Evolutionary conservation across 805 yeast genomes (phyloP).

Genomic region (Wickerhamomyces xylosicus): DNA sequence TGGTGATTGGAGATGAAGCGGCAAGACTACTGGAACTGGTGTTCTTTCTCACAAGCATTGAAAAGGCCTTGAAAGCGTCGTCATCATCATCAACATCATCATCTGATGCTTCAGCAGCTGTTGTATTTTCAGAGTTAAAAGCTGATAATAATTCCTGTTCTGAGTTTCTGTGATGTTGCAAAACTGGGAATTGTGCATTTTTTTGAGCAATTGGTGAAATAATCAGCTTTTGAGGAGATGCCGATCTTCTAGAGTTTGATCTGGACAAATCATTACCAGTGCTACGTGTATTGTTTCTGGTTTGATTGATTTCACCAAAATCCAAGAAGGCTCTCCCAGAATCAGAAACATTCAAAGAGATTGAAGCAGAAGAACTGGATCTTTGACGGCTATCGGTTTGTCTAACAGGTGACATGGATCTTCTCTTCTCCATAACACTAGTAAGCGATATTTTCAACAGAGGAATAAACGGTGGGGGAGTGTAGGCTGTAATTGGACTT

Average conservation of each 20-base stretch:
- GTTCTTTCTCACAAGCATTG: slow-evolving; percentile 10
- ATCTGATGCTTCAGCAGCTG: slow-evolving; percentile 7
- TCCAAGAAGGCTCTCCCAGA: not conserved
- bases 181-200: slow-evolving; percentile 1
- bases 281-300: too few relatives aligned
- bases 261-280: slow-evolving; percentile 1
- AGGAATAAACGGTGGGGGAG: slow-evolving; percentile 1
- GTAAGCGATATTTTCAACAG: slow-evolving; percentile 7
- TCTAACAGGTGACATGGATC: slow-evolving; percentile 1
- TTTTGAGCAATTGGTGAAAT: slow-evolving; percentile 9
- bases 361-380: slow-evolving; percentile 12
- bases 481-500: not conserved
- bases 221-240: slow-evolving; percentile 19
- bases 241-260: slow-evolving; percentile 6
- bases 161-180: not conserved
- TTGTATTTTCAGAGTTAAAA: not conserved
- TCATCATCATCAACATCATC: slow-evolving; percentile 10
- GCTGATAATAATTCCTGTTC: not conserved
- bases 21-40: slow-evolving; percentile 8
- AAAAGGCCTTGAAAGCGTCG: slow-evolving; percentile 17
- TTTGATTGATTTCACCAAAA: not conserved
- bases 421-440: not conserved
- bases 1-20: not conserved
- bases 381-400: not conserved
- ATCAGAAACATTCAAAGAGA: slow-evolving; percentile 6